Percentiles rank a stretch among this genome's conserved stretches.
Conservation (phyloP, 805 yeast genomes). For the Candida ponderosae region DNA sequence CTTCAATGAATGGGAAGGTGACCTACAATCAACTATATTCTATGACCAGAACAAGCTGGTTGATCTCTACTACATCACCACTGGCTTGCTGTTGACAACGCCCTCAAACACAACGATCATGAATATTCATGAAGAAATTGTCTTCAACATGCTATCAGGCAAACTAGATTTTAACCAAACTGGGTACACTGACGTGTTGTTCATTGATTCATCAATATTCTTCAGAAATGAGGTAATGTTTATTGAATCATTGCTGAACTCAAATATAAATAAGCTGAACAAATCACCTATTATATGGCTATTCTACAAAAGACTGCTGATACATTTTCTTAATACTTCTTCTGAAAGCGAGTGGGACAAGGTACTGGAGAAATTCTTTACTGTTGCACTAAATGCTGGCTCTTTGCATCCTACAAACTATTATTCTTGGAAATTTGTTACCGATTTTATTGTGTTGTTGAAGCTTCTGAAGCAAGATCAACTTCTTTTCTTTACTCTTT, state of each 20-base stretch:
- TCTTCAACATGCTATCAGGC: slow-evolving; percentile 7
- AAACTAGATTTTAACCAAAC: background rate
- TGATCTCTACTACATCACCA: slow-evolving; percentile 18
- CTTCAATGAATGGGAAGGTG: slow-evolving; percentile 6
- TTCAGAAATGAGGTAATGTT: slow-evolving; percentile 11
- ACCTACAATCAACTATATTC: background rate
- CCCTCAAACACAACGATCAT: slow-evolving; percentile 28
- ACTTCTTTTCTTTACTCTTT: slow-evolving; percentile 1
- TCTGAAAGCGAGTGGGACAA: background rate
- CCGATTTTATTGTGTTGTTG: background rate
- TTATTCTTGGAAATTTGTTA: slow-evolving; percentile 31
- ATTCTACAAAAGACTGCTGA: slow-evolving; percentile 21
- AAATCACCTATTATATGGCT: slow-evolving; percentile 33
- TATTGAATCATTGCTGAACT: slow-evolving; percentile 20
- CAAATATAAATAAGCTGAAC: slow-evolving; percentile 25
- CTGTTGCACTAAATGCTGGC: slow-evolving; percentile 20
- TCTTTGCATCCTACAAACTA: slow-evolving; percentile 27
- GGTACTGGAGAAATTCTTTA: slow-evolving; percentile 4
- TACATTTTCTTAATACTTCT: slow-evolving; percentile 2
- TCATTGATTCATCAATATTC: slow-evolving; percentile 7
- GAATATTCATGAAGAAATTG: slow-evolving; percentile 21
- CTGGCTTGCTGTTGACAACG: slow-evolving; percentile 27
- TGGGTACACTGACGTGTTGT: background rate
- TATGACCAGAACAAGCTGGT: background rate
- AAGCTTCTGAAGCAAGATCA: background rate